Evolutionary conservation across 2,329 filamentous ascomycete species (phyloP).

Genomic region (Metarhizium rileyi): DNA sequence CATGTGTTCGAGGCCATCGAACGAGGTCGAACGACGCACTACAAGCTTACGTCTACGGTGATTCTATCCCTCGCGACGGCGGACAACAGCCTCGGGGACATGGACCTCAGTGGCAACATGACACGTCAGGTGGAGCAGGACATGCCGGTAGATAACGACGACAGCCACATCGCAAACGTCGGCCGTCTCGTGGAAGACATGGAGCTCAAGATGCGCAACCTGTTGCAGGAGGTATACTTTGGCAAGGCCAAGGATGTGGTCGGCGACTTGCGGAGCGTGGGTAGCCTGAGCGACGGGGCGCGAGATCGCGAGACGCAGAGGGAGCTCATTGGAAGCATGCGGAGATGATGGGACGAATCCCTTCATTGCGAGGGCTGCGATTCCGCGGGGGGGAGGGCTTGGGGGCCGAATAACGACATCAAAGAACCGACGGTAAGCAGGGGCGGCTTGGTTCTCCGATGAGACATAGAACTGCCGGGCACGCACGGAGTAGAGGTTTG

Average conservation of each 20-base stretch:
- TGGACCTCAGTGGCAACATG: constrained; percentile 96
- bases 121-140: constrained; percentile 92
- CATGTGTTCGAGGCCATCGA: constrained; percentile 97
- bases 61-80: constrained; percentile 74
- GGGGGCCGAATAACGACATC: too few relatives aligned
- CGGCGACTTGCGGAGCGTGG: constrained; percentile 82
- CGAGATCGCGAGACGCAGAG: constrained; percentile 75
- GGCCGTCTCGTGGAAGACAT: constrained; percentile 94
- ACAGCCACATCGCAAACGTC: constrained; percentile 91
- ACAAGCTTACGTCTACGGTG: constrained; percentile 95
- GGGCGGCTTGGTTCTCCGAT: too few relatives aligned
- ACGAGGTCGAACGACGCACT: constrained; percentile 82
- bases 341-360: constrained; percentile 23
- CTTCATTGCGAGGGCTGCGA: too few relatives aligned
- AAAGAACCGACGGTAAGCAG: too few relatives aligned
- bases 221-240: constrained; percentile 98
- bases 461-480: too few relatives aligned
- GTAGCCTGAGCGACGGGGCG: constrained; percentile 73
- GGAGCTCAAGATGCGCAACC: constrained; percentile 98
- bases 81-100: constrained; percentile 55
- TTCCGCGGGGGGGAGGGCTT: background rate
- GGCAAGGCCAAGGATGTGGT: constrained; percentile 99
- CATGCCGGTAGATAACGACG: constrained; percentile 78
- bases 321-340: constrained; percentile 69
- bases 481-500: too few relatives aligned